Percentiles rank a stretch among this genome's conserved stretches.
phyloP scores from a whole-genome alignment of 1,284 basidiomycete genomes.

The Singerocomus inundabilis region DNA sequence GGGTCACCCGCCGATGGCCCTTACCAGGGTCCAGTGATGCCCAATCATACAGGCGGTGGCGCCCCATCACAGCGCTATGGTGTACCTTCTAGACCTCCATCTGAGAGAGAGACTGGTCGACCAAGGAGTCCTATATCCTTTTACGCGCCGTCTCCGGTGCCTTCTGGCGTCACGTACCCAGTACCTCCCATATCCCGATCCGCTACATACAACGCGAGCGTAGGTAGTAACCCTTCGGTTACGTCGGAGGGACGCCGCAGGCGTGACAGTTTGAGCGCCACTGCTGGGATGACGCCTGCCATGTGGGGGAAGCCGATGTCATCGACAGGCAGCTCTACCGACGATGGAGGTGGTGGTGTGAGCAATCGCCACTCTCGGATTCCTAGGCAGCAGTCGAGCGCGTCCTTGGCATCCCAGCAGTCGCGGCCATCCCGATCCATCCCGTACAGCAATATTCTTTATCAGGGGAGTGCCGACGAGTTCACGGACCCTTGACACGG shows the following conservation, averaged over 20 bases:
- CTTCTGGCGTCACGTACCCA: constrained; percentile 28
- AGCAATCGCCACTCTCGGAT: constrained; percentile 4
- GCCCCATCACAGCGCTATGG: constrained; percentile 12
- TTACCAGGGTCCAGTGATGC: constrained; percentile 24
- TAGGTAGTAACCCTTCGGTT: constrained; percentile 18
- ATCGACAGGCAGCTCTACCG: constrained; percentile 9
- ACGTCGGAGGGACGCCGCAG: constrained; percentile 29
- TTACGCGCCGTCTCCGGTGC: constrained; percentile 31
- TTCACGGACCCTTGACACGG: constrained; percentile 28
- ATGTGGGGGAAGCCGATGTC: constrained; percentile 11
- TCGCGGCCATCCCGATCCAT: constrained; percentile 17
- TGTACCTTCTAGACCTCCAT: constrained; percentile 8
- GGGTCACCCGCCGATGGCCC: not conserved
- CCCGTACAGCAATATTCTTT: constrained; percentile 28
- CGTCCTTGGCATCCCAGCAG: constrained; percentile 23
- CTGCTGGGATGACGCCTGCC: constrained; percentile 31
- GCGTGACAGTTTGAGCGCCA: constrained; percentile 23
- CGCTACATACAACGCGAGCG: constrained; percentile 11
- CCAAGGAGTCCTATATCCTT: constrained; percentile 25
- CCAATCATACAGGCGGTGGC: constrained; percentile 12
- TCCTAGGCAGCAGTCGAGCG: constrained; percentile 23
- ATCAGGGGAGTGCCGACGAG: constrained; percentile 26
- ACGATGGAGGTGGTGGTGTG: constrained; percentile 6
- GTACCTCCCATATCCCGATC: constrained; percentile 31
- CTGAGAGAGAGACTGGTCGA: constrained; percentile 23